Percentiles rank a stretch among this genome's conserved stretches.
phyloP scores from a whole-genome alignment of 1,284 basidiomycete genomes.

The Pisolithus thermaeus region DNA sequence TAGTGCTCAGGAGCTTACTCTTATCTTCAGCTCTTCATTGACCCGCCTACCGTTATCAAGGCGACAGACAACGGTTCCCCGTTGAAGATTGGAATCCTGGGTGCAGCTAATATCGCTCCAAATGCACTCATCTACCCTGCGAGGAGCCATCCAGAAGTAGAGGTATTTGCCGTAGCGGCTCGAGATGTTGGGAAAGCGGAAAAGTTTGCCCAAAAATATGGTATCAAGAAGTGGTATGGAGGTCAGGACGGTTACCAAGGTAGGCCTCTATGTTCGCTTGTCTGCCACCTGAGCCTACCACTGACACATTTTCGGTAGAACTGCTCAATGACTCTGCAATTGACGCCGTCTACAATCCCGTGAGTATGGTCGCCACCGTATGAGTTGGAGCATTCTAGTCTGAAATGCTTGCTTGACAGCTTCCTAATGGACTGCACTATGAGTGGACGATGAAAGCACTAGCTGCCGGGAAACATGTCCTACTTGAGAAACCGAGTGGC shows the following conservation, averaged over 20 bases:
- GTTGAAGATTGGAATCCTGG: conserved; percentile 55
- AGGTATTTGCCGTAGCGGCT: conserved; percentile 58
- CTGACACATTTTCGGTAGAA: conserved; percentile 33
- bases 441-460: conserved; percentile 77
- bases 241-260: conserved; percentile 50
- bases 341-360: conserved; percentile 61
- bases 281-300: background rate
- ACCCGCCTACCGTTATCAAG: conserved; percentile 12
- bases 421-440: conserved; percentile 67
- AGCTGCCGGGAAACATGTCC: conserved; percentile 63
- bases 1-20: background rate
- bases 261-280: conserved; percentile 15
- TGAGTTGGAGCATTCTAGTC: background rate
- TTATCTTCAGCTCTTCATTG: conserved; percentile 20
- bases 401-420: conserved; percentile 24
- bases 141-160: conserved; percentile 51
- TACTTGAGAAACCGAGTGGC: conserved; percentile 65
- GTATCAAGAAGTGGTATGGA: conserved; percentile 50
- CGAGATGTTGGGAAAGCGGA: conserved; percentile 47
- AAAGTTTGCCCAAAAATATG: conserved; percentile 50
- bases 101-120: conserved; percentile 63
- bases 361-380: conserved; percentile 21
- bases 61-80: conserved; percentile 14
- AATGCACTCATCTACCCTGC: conserved; percentile 49
- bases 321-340: conserved; percentile 56